Base-by-base conservation (phyloP, 495 filamentous ascomycete species). In the Umbilicaria muhlenbergii region DNA sequence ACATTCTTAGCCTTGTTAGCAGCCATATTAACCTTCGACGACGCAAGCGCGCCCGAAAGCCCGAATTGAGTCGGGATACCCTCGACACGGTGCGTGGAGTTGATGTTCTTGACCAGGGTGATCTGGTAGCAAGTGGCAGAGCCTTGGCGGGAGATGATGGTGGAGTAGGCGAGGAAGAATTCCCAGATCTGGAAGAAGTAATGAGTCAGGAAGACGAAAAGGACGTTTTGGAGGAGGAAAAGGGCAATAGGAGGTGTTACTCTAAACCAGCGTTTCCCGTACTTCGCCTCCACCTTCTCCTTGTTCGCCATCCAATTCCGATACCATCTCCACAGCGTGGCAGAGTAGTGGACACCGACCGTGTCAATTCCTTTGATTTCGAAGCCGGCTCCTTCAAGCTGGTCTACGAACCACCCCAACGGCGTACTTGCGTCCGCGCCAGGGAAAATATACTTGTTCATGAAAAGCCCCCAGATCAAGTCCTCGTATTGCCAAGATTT, bases 311-410 rank as follows among this genome's bases (percentile, higher is more conserved):
- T 71, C 91, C 91, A 98, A 72, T 98, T 98, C 51, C 91, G 73
- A 69, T 98, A 98, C 91, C 91, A 98, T 57, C 85, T 77, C 91
- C 91, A 98, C 36, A 98, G 67, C 32, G 91, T 98, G 41, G 88
- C 86, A 32, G 86, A 93, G 65, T 98, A 98, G 68, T 98, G 91
- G 34, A 98, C 87, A 53, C 87, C 88, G 52, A 94, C 76, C 39
- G 85, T 94, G 57, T 94, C 85, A 51, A 89, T 57, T 34, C 61
- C 54, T 59, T 72, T 74, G 50, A 74, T 63, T 51, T 74, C 70
- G 42, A 74, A 82, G 18, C 78, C 78, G 32, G 78, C 73, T 41
- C 65, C 74, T 62, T 82, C 78, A 21, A 82, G 67, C 47, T 68
- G 66, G 53, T 80, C 74, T 31, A 81, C 68, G 47, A 80, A 71